Base-by-base conservation (phyloP, 2,329 filamentous ascomycete species). In the Penicillium fuscoglaucum region DNA sequence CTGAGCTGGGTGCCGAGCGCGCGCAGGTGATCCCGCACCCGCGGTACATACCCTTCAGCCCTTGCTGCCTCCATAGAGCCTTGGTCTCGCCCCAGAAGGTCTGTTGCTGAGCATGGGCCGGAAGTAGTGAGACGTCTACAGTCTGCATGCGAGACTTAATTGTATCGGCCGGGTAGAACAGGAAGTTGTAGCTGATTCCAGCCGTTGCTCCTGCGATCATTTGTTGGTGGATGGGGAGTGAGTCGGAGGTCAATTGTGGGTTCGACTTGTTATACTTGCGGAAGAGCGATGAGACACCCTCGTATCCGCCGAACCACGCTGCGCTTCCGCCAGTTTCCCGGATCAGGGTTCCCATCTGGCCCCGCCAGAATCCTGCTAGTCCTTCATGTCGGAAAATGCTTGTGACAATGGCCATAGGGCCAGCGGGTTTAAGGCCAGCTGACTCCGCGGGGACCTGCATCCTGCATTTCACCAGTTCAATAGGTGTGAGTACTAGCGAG, bases 81-180 rank as follows among this genome's bases (percentile, higher is more conserved):
- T 78, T 82, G 0, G 87, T 86, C 59, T 96, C 91, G 39, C 83
- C 79, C 78, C 82, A 84, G 70, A 99, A 98, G 0, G 86, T 88
- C 43, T 83, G 84, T 53, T 83, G 83, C 55, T 78, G 76, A 2
- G 79, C 79, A 24, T 80, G 77, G 9, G 81, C 66, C 13, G 76
- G 62, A 0, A 67, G 53, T 28, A 55, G 65, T 0, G 69, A 69
- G 44, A 91, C 80, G 6, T 92, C 88, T 53, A 89, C 84, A 0
- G 95, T 99, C 78, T 99, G 95, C 88, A 99, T 96, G 48, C 93
- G 87, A 19, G 90, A 96, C 79, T 99, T 99, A 80, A 99, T 89
- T 0, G 95, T 99, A 74, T 99, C 95, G 50, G 95, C 95, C 0
- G 95, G 95, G 74, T 95, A 99, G 81, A 98, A 97, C 24, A 96